Evolutionary conservation across 192 early-diverging fungal genomes (phyloP), one percentile per base, ranked within the genome.

Genomic region (Coemansia sp.): DNA sequence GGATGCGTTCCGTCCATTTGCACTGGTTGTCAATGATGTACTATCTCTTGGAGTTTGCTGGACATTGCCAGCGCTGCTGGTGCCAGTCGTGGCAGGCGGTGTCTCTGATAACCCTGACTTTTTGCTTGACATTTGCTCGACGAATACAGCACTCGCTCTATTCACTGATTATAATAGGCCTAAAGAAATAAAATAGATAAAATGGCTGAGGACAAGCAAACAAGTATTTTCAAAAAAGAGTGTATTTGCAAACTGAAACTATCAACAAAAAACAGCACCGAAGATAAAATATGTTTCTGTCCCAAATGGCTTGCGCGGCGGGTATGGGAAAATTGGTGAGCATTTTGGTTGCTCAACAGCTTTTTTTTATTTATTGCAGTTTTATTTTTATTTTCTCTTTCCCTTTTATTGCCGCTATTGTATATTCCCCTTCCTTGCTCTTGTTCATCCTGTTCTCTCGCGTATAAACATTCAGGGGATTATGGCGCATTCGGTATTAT

Each of bases 401-500:
- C 13, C 15, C 15, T 7, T 40, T 40, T 11, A 40, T 40, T 40
- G 7, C 11, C 5, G 13, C 61, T 22, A 23, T 33, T 17, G 17
- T 35, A 2, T 53, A 35, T 20, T 38, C 22, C 43, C 25, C 5
- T 32, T 19, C 11, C 20, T 52, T 2, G 38, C 38, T 40, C 1
- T 29, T 29, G 29, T 57, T 55, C 34, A 23, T 59, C 63, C 52
- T 57, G 23, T 23, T 9, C n/a, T 14, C 55, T 35, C 4, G 17
- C 55, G 9, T 17, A 36, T 36, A 22, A 7, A 35, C 34, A 57
- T 36, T 20, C 9, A 19, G 35, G n/a, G 33, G 38, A 62, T 62
- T 29, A 81, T 81, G 79, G 79, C 79, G 17, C 79, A 81, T 73
- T 81, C 79, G 36, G 79, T 81, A 17, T 45, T 81, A n/a, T 81